Percentiles rank a stretch among this genome's conserved stretches.
These are phyloP conservation scores for Saccharomyces hybrid DNA, from an alignment of 1,139 yeast species.

Conservation along the genomic window DNA sequence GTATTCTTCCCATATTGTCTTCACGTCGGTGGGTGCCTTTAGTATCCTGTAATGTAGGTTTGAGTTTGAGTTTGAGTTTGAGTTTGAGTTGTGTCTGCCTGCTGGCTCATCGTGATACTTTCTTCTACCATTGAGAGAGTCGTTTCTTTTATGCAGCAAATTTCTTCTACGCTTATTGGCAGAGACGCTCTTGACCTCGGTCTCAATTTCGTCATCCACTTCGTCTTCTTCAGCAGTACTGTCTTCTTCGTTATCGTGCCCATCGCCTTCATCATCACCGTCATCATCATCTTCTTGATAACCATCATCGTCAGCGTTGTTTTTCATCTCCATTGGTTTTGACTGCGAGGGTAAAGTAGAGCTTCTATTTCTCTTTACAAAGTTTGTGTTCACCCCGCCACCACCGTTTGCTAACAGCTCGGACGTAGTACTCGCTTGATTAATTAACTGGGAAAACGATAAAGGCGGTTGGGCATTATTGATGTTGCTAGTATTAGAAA, in stretches of 20 bases:
- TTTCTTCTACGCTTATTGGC: background rate
- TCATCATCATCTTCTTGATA: conserved; percentile 30
- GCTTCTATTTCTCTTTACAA: background rate
- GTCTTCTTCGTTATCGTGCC: conserved; percentile 14
- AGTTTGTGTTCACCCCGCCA: background rate
- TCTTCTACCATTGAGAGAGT: background rate
- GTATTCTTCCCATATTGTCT: conserved; percentile 34
- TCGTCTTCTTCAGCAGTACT: conserved; percentile 9
- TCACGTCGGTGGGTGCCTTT: conserved; percentile 32
- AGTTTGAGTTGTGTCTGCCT: background rate
- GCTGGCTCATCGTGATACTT: background rate
- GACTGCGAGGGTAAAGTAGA: background rate
- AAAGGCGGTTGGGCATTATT: background rate
- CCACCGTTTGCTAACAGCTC: background rate
- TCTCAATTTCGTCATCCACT: conserved; percentile 5
- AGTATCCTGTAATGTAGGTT: conserved; percentile 24
- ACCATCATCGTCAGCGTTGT: conserved; percentile 22
- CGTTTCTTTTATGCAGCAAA: background rate
- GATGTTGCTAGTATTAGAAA: background rate
- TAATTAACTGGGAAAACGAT: background rate
- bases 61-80: conserved; percentile 2
- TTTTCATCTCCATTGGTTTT: conserved; percentile 6
- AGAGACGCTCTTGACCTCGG: background rate
- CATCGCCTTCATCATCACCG: conserved; percentile 17
- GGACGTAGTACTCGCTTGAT: background rate